phyloP scores from a whole-genome alignment of 2,329 filamentous ascomycete species.

The Nemania sp. region DNA sequence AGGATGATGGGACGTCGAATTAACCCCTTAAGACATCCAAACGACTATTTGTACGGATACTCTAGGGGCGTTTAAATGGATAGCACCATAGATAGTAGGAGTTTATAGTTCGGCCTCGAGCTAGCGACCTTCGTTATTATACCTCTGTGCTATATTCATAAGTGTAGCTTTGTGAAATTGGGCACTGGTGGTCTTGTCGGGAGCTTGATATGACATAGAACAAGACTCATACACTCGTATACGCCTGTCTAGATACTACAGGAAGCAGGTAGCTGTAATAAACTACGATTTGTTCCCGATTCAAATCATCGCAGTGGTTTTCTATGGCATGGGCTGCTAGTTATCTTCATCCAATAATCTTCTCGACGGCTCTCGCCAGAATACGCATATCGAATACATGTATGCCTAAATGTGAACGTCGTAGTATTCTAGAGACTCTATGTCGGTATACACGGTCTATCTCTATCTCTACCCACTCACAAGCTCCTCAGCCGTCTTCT shows the following conservation, averaged over 20 bases:
- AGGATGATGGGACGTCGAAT: no score
- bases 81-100: background rate
- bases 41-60: background rate
- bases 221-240: background rate
- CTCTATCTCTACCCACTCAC: constrained; percentile 44
- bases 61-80: background rate
- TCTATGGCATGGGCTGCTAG: no score
- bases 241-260: background rate
- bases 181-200: background rate
- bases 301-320: no score
- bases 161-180: background rate
- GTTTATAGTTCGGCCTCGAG: background rate
- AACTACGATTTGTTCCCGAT: no score
- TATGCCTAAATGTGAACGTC: background rate
- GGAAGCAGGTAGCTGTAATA: no score
- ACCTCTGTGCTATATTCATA: no score
- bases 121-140: background rate
- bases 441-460: background rate
- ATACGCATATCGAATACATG: background rate
- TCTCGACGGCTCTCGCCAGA: background rate
- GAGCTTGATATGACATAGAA: background rate
- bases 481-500: constrained; percentile 43
- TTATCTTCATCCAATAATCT: no score
- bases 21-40: no score
- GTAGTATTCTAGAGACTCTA: background rate